phyloP scores from a whole-genome alignment of 2,329 filamentous ascomycete species.

The Decorospora gaudefroyi region DNA sequence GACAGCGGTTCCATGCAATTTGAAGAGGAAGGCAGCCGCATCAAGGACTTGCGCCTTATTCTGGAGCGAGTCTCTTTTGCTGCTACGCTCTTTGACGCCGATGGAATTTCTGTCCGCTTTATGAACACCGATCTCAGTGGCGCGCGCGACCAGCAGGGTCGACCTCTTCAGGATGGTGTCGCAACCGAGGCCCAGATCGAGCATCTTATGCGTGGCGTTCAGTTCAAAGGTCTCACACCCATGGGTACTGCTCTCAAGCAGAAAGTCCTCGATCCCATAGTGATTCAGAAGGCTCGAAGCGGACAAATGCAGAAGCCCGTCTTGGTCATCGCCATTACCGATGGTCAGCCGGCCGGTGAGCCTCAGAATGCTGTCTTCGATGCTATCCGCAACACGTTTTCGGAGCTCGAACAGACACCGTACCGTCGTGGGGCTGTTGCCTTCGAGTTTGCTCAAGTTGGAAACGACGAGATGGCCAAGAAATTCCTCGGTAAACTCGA shows the following conservation, averaged over 20 bases:
- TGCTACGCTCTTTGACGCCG: constrained; percentile 69
- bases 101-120: constrained; percentile 70
- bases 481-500: constrained; percentile 68
- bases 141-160: constrained; percentile 33
- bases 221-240: constrained; percentile 69
- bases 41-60: constrained; percentile 68
- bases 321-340: constrained; percentile 67
- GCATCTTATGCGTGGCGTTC: constrained; percentile 60
- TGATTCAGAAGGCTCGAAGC: constrained; percentile 58
- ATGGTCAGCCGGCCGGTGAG: constrained; percentile 69
- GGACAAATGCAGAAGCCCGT: constrained; percentile 65
- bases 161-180: constrained; percentile 59
- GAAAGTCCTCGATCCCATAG: constrained; percentile 66
- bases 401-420: constrained; percentile 48
- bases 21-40: constrained; percentile 68
- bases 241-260: constrained; percentile 66
- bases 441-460: constrained; percentile 72
- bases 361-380: constrained; percentile 61
- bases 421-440: constrained; percentile 64
- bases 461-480: constrained; percentile 66
- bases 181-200: constrained; percentile 62
- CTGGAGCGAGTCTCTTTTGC: constrained; percentile 66
- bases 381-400: constrained; percentile 58
- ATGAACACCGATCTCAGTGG: constrained; percentile 63
- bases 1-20: constrained; percentile 73